These are phyloP conservation scores for Mycosphaerelloides madeirae DNA, from an alignment of 2,329 filamentous ascomycete genomes.

Conservation along the genomic window DNA sequence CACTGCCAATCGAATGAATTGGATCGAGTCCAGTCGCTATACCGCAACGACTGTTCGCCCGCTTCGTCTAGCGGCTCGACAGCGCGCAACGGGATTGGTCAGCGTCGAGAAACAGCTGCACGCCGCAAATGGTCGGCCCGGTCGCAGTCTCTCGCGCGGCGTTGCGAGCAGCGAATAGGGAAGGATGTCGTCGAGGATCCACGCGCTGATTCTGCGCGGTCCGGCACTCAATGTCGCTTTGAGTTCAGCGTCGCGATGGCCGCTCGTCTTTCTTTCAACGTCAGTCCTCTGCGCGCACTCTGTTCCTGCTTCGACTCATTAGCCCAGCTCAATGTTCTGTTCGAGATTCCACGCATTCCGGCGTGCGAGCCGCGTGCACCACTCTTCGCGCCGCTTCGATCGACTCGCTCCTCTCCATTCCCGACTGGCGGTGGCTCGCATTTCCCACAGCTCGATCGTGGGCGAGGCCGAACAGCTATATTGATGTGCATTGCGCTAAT, in stretches of 20 bases:
- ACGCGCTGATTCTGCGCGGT: constrained; percentile 13
- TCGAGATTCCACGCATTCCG: no score
- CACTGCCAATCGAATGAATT: no score
- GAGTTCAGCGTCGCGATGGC: constrained; percentile 18
- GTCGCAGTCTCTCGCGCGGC: constrained; percentile 13
- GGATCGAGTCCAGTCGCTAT: no score
- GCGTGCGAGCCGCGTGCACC: no score
- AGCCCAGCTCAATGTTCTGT: constrained; percentile 9
- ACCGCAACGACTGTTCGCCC: no score
- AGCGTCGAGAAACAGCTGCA: not conserved
- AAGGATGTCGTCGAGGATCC: constrained; percentile 4
- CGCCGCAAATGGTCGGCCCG: constrained; percentile 15
- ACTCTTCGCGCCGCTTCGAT: no score
- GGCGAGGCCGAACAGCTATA: not conserved
- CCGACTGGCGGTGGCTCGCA: constrained; percentile 4
- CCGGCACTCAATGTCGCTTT: constrained; percentile 20
- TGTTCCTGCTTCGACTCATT: constrained; percentile 6
- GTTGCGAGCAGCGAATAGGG: constrained; percentile 22
- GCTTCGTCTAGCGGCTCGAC: no score
- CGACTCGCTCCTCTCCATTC: no score
- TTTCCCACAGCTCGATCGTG: constrained; percentile 1
- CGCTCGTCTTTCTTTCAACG: constrained; percentile 19
- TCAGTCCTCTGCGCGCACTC: constrained; percentile 7
- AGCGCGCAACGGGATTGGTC: not conserved
- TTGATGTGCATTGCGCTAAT: not conserved